A percentile compares a stretch with the other conserved stretches of the same genome.
Evolutionary conservation across 371 early-diverging fungal genomes (phyloP).

Genomic region (Mucor mucedo): DNA sequence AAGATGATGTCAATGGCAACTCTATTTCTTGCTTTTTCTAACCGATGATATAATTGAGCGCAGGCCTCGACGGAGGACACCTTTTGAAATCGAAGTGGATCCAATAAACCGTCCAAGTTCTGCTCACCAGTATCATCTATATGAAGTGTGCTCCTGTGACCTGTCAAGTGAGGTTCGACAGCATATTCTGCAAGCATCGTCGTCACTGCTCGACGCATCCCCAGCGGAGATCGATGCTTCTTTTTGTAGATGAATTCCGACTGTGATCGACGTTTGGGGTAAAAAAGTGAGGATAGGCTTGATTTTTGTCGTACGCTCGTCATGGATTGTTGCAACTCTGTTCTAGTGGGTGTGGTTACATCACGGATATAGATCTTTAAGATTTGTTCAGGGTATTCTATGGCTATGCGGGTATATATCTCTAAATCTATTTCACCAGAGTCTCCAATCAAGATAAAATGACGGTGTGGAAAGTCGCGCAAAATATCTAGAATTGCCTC

Average conservation of each 20-base stretch:
- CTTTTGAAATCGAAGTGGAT: background rate
- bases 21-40: conserved; percentile 31
- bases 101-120: conserved; percentile 6
- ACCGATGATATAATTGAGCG: conserved; percentile 30
- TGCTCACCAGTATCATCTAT: background rate
- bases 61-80: conserved; percentile 16
- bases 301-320: background rate
- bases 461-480: conserved; percentile 79
- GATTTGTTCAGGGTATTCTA: conserved; percentile 66
- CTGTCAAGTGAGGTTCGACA: conserved; percentile 28
- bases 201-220: conserved; percentile 24
- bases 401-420: conserved; percentile 71
- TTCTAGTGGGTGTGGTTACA: conserved; percentile 52
- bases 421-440: conserved; percentile 91
- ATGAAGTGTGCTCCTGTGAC: conserved; percentile 13
- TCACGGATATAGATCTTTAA: conserved; percentile 87
- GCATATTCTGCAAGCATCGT: conserved; percentile 23
- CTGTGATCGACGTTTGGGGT: conserved; percentile 13
- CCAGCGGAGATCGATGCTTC: conserved; percentile 14
- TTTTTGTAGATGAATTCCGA: conserved; percentile 6
- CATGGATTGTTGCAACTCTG: background rate
- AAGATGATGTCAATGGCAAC: conserved; percentile 34
- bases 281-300: conserved; percentile 7
- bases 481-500: conserved; percentile 62
- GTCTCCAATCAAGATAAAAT: conserved; percentile 90